phyloP scores from a whole-genome alignment of 2,329 filamentous ascomycete species.

The Talaromyces sp. region DNA sequence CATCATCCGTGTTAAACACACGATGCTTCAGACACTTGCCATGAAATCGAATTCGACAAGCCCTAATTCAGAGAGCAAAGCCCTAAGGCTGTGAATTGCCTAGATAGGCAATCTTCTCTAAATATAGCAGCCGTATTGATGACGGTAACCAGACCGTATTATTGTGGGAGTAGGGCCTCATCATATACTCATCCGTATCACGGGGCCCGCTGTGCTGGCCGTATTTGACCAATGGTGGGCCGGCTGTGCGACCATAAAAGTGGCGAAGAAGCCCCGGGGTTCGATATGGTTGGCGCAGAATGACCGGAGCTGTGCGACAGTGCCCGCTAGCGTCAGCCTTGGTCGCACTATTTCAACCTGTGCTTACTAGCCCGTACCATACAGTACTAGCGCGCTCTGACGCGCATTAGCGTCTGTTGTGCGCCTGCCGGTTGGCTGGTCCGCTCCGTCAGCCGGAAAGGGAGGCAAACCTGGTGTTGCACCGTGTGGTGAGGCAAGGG shows the following conservation, averaged over 20 bases:
- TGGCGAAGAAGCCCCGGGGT: too few relatives aligned
- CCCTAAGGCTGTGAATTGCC: background rate
- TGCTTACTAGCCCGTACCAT: background rate
- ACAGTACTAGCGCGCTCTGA: background rate
- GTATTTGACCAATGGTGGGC: background rate
- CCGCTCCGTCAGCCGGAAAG: background rate
- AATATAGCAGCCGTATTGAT: background rate
- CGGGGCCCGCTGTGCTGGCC: background rate
- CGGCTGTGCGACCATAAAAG: background rate
- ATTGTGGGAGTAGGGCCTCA: too few relatives aligned
- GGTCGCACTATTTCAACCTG: background rate
- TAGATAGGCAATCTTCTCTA: background rate
- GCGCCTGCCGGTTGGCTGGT: background rate
- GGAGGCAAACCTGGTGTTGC: background rate
- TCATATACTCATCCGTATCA: too few relatives aligned
- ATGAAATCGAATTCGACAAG: background rate
- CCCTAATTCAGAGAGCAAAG: background rate
- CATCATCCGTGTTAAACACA: too few relatives aligned
- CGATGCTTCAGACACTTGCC: background rate
- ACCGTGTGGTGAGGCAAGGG: background rate
- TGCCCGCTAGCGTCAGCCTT: background rate
- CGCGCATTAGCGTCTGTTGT: background rate
- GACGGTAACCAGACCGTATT: background rate
- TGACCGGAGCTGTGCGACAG: background rate
- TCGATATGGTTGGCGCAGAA: background rate